Conservation (phyloP, 2,329 filamentous ascomycete species). For the Trichoderma breve region DNA sequence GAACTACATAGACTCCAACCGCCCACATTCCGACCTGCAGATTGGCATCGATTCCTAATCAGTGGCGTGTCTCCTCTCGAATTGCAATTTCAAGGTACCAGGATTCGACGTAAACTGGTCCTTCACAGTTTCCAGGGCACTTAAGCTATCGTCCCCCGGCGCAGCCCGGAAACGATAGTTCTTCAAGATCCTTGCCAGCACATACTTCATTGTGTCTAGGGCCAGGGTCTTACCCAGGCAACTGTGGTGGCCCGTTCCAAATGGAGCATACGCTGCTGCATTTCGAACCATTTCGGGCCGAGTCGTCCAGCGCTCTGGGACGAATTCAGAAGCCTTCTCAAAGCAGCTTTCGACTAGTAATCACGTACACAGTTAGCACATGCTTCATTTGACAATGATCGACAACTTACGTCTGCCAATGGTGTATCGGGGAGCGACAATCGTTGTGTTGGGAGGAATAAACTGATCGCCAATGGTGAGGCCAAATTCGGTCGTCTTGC, state of each 20-base stretch:
- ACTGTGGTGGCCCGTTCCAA: constrained; percentile 30
- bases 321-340: constrained; percentile 31
- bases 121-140: background rate
- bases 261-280: constrained; percentile 33
- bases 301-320: constrained; percentile 40
- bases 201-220: constrained; percentile 8
- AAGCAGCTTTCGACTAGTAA: constrained; percentile 30
- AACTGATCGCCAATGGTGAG: constrained; percentile 22
- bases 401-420: background rate
- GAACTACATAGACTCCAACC: background rate
- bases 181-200: constrained; percentile 12
- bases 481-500: constrained; percentile 25
- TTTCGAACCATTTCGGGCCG: constrained; percentile 34
- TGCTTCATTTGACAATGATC: background rate
- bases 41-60: background rate
- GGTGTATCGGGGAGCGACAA: background rate
- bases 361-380: background rate
- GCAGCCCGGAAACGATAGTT: constrained; percentile 5
- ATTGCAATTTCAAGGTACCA: background rate
- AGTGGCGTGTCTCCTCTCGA: background rate
- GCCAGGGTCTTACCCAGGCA: constrained; percentile 13
- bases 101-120: background rate
- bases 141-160: background rate
- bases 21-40: background rate
- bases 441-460: constrained; percentile 25